Evolutionary conservation across 2,329 filamentous ascomycete species (phyloP).

Genomic region (Aspergillus sp.): DNA sequence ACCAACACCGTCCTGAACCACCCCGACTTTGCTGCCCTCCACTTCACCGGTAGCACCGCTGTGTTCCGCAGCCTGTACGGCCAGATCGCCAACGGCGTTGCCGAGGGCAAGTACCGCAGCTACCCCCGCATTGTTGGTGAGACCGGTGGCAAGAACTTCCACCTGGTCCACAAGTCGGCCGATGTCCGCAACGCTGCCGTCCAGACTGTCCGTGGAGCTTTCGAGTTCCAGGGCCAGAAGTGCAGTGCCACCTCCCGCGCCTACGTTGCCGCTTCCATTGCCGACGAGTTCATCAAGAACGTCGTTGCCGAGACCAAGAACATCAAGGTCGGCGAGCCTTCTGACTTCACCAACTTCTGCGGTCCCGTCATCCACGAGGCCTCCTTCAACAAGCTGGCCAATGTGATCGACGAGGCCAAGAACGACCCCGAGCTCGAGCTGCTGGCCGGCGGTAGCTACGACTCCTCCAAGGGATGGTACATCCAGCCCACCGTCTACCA

Average conservation of each 20-base stretch:
- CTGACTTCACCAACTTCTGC: conserved; percentile 75
- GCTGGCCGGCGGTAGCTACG: conserved; percentile 74
- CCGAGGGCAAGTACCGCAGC: conserved; percentile 76
- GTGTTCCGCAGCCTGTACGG: conserved; percentile 90
- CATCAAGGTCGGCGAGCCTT: conserved; percentile 70
- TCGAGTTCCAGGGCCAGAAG: conserved; percentile 91
- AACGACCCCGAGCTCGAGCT: conserved; percentile 71
- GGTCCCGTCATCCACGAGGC: conserved; percentile 82
- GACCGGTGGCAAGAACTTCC: conserved; percentile 94
- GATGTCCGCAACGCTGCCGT: conserved; percentile 77
- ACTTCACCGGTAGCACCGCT: conserved; percentile 90
- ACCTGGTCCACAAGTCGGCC: conserved; percentile 75
- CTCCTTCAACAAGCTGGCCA: conserved; percentile 77
- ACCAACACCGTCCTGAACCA: conserved; percentile 76
- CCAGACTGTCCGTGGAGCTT: conserved; percentile 82
- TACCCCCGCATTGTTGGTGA: conserved; percentile 90
- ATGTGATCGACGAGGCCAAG: conserved; percentile 79
- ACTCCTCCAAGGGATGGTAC: conserved; percentile 77
- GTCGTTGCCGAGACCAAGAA: conserved; percentile 69
- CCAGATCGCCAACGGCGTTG: conserved; percentile 78
- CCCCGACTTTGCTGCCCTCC: conserved; percentile 81
- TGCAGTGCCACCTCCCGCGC: conserved; percentile 81
- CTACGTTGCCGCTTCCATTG: conserved; percentile 75
- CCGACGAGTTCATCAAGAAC: conserved; percentile 69
- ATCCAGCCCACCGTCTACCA: conserved; percentile 81